Percentiles rank a stretch among this genome's conserved stretches.
Conservation (phyloP, 1,284 basidiomycete genomes). For the Calocybe gambosa region DNA sequence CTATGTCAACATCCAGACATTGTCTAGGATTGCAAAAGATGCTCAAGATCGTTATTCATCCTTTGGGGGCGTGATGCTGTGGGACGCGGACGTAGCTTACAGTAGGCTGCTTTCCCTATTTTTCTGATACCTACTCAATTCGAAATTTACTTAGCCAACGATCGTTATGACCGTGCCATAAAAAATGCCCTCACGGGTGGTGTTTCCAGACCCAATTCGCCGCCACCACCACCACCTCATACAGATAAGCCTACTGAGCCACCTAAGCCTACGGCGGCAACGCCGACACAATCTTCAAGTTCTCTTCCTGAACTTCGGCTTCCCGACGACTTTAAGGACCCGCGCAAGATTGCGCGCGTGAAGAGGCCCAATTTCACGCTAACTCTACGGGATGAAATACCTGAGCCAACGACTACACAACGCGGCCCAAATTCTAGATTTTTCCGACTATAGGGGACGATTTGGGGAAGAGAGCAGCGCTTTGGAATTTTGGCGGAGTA, state of each 20-base stretch:
- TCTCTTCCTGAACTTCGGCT: conserved; percentile 16
- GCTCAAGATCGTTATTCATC: conserved; percentile 43
- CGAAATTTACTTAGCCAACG: conserved; percentile 33
- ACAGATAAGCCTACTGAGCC: not conserved
- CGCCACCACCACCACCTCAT: conserved; percentile 12
- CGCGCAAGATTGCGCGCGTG: conserved; percentile 15
- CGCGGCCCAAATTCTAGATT: conserved; percentile 12
- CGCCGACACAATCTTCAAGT: not conserved
- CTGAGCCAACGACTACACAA: not conserved
- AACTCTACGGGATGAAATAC: conserved; percentile 1
- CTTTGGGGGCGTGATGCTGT: conserved; percentile 64
- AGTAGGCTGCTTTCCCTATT: conserved; percentile 17
- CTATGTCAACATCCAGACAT: conserved; percentile 39
- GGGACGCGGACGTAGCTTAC: conserved; percentile 28
- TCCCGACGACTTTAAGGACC: conserved; percentile 13
- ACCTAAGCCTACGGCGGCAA: not conserved
- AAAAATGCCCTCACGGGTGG: conserved; percentile 40
- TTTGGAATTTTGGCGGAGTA: no score
- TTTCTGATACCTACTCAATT: not conserved
- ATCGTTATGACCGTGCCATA: conserved; percentile 39
- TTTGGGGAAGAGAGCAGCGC: not conserved
- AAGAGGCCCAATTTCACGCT: conserved; percentile 12
- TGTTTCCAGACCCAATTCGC: conserved; percentile 14
- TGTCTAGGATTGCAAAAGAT: conserved; percentile 35
- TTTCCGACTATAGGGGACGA: conserved; percentile 13